Evolutionary conservation across 1,284 basidiomycete genomes (phyloP), one percentile per base, ranked within the genome.

Genomic region (Leccinum huronense): DNA sequence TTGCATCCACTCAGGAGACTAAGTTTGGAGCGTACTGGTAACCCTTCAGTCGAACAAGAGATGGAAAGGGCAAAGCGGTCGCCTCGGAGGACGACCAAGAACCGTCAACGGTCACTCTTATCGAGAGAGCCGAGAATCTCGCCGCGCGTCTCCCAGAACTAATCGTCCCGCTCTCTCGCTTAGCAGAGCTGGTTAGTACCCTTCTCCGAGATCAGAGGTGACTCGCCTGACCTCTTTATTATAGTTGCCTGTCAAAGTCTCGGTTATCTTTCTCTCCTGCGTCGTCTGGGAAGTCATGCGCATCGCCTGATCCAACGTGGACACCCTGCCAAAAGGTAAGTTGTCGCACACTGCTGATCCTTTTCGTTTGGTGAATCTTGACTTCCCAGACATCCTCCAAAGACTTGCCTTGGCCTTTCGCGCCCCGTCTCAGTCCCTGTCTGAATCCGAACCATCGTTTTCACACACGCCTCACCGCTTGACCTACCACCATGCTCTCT

Each of bases 261-360:
- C 83, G 1, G 84, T 90, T 0, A 79, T 95, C 3, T 81, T 94
- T 60, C 73, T 90, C 33, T 93, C 91, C 1, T 80, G 85, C 56
- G 79, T 84, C 7, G 82, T 83, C 16, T 95, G 93, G 93, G 86
- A 91, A 67, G 84, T 90, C 67, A 81, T 94, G 88, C 3, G 88
- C 90, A 31, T 84, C 90, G 0, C 84, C 86, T 0, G 91, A 94
- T 71, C 93, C 93, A 0, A 89, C 63, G 76, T 91, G 0, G 76
- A 82, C 1, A 77, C 84, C 1, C 79, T 82, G 2, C 77, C 78
- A n/a, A 89, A 88, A 78, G 83, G 91, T 88, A 64, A 51, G 80
- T 9, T 73, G 40, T 40, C 5, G 59, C 30, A 1, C 6, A 48
- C 13, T 31, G 23, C 23, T 8, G 11, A 58, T 31, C 5, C 6